Evolutionary conservation across 768 basidiomycete genomes (phyloP), one percentile per base, ranked within the genome.

Genomic region (Clathrus columnatus): DNA sequence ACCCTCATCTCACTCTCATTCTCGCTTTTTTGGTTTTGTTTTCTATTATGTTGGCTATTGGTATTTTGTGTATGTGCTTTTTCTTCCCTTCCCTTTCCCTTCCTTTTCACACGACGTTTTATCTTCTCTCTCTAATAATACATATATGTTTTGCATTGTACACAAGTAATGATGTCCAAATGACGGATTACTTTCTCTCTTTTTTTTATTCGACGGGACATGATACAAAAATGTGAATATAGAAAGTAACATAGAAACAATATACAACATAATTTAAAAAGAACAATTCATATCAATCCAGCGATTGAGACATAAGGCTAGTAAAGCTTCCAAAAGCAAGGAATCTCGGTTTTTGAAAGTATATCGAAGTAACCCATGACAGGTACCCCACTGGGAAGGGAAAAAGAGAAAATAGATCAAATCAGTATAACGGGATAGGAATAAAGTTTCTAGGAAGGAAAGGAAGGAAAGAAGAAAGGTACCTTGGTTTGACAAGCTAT

Each of bases 231-330:
- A 36, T 36, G 36, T 36, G 36, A 36, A 36, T 36, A 36, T 11
- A 36, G 14, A 36, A 14, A 36, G 11, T 36, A 14, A 36, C 14
- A 14, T 36, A 36, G 36, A 11, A 36, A 14, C 11, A 14, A 36
- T 36, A 36, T 36, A n/a, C n/a, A 36, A 36, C n/a, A 36, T 36
- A 36, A 36, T 36, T 36, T n/a, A 36, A 36, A 26, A 50, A 63
- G 76, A 67, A 30, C 77, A 77, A 63, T 71, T 73, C 65, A 73
- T 69, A 69, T 87, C 87, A 64, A 87, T 68, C 85, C 85, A 88
- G 57, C 87, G 76, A 67, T 87, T 87, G 60, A 89, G 70, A 64
- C 77, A 82, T 51, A 89, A 72, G 6, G 87, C 75, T 41, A 88
- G 69, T 56, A 87, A 69, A 4, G 77, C 75, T 63, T 87, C 78